These are phyloP conservation scores for Rhizopus delemar DNA, from an alignment of 371 early-diverging fungal genomes.

Conservation along the genomic window DNA sequence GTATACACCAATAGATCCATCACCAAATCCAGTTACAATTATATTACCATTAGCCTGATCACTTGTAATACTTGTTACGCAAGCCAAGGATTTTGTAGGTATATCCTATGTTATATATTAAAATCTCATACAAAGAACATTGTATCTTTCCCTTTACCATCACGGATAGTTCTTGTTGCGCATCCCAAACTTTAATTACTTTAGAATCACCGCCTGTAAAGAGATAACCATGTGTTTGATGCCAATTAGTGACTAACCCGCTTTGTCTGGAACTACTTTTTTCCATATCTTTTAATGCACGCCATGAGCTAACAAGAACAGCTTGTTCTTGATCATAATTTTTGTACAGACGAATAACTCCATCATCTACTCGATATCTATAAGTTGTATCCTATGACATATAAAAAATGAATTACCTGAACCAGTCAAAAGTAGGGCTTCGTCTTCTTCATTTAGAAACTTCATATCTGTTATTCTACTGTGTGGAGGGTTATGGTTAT, in stretches of 20 bases:
- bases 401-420: conserved; percentile 51
- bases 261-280: conserved; percentile 58
- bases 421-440: conserved; percentile 77
- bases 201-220: conserved; percentile 76
- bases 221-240: conserved; percentile 70
- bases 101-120: conserved; percentile 55
- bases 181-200: conserved; percentile 83
- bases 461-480: conserved; percentile 77
- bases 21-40: conserved; percentile 78
- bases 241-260: conserved; percentile 79
- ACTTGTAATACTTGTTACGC: conserved; percentile 74
- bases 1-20: conserved; percentile 80
- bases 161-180: conserved; percentile 72
- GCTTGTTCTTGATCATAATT: conserved; percentile 70
- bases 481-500: conserved; percentile 67
- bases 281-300: conserved; percentile 71
- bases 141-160: conserved; percentile 45
- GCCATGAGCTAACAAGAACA: conserved; percentile 74
- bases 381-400: background rate
- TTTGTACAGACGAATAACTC: conserved; percentile 75
- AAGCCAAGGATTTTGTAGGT: conserved; percentile 63
- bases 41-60: conserved; percentile 69
- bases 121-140: background rate
- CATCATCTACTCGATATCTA: conserved; percentile 60
- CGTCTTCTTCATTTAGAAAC: conserved; percentile 90